Evolutionary conservation across 352 stramenopile genomes (phyloP).

Genomic region (Poterioochromonas sp.): DNA sequence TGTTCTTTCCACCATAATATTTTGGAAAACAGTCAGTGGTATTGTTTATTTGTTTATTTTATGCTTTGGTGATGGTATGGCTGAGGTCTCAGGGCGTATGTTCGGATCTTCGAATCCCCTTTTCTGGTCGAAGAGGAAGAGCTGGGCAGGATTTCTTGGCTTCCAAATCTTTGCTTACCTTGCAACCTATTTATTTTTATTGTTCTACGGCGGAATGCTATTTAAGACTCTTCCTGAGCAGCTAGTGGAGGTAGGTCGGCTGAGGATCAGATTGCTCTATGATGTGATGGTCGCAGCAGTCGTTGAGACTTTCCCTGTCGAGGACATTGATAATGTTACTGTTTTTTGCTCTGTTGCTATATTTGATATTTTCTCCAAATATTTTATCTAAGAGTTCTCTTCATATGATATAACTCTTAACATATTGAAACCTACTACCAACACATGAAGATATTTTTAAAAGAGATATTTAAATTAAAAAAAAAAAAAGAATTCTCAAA

Average conservation of each 20-base stretch:
- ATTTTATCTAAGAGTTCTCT: no score
- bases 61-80: conserved; percentile 8
- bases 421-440: no score
- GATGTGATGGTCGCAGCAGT: not conserved
- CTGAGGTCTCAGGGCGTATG: not conserved
- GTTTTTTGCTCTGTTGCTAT: not conserved
- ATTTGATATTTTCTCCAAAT: no score
- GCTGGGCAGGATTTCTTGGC: not conserved
- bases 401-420: no score
- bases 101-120: not conserved
- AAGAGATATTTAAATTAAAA: no score
- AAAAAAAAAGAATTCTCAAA: no score
- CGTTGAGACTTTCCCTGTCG: not conserved
- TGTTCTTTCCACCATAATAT: not conserved
- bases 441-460: no score
- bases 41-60: conserved; percentile 7
- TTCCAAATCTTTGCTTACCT: not conserved
- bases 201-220: not conserved
- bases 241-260: no score
- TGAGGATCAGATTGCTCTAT: not conserved
- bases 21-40: not conserved
- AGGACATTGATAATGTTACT: conserved; percentile 17
- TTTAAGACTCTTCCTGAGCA: not conserved
- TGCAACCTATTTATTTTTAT: not conserved
- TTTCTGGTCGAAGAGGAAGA: not conserved